Evolutionary conservation across 2,329 filamentous ascomycete species (phyloP), one percentile per base, ranked within the genome.

Genomic region (Sporothrix pallida): DNA sequence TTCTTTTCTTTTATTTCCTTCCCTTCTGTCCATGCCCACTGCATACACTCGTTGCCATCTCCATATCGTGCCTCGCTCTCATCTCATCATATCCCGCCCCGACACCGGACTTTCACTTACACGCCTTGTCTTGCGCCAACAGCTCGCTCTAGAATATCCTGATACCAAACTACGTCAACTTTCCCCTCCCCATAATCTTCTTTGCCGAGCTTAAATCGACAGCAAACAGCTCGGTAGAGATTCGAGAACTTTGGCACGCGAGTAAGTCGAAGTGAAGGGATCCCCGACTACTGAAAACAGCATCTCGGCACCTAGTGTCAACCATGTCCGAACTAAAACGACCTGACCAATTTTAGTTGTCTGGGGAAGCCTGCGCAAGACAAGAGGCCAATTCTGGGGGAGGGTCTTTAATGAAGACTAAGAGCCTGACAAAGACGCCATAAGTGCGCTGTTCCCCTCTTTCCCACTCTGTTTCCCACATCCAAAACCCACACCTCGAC

Each of bases 391-490:
- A 67, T 9, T 20, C 42, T 15, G 10, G 60, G 9, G n/a, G 42
- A 46, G 17, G 67, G 48, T 42, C 48, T 5, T 37, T 26, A 15
- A 52, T 2, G 23, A 31, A 26, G 31, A 37, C 46, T 37, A 68
- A n/a, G 31, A 37, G 65, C 65, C 65, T 23, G 10, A 26, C 1
- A 52, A 69, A 69, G 3, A 56, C 48, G 67, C 48, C 48, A 54
- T n/a, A 52, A 37, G 46, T 12, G 9, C 67, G 67, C 48, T 17
- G n/a, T 69, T 56, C 63, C 67, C 67, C 67, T 69, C 65, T 54
- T 68, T 68, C 17, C 17, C 42, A 26, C 20, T 20, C 20, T 12
- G 10, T 20, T 26, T 67, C 17, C 13, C 12, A 12, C 42, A 67
- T 26, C 20, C 62, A 26, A 42, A 15, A 10, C 42, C 62, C 42